These are phyloP conservation scores for Corniculantispora saksenae DNA, from an alignment of 2,329 filamentous ascomycete genomes.

Conservation along the genomic window DNA sequence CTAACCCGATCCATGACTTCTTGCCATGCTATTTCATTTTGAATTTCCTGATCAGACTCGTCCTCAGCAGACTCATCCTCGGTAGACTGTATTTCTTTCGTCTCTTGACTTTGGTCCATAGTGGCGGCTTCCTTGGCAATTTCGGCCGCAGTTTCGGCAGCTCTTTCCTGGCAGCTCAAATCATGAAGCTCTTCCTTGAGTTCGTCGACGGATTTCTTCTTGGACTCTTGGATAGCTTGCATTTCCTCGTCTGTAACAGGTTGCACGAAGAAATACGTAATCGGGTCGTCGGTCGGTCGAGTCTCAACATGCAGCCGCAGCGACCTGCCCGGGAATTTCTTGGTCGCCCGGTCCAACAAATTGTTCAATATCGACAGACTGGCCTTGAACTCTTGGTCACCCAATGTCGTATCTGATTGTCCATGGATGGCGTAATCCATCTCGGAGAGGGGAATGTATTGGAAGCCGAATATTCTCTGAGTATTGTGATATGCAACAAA, in stretches of 20 bases:
- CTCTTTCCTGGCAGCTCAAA: slow-evolving; percentile 38
- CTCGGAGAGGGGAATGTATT: slow-evolving; percentile 83
- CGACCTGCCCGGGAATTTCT: slow-evolving; percentile 73
- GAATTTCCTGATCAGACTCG: slow-evolving; percentile 23
- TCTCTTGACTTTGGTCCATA: slow-evolving; percentile 19
- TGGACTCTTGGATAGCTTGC: slow-evolving; percentile 68
- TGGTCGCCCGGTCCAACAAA: slow-evolving; percentile 72
- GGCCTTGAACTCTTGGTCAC: slow-evolving; percentile 81
- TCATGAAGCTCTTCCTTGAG: slow-evolving; percentile 67
- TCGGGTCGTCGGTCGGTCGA: slow-evolving; percentile 56
- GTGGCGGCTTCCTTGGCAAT: slow-evolving; percentile 19
- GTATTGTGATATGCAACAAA: slow-evolving; percentile 97
- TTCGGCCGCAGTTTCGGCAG: slow-evolving; percentile 22
- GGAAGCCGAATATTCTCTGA: slow-evolving; percentile 93
- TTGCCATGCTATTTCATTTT: slow-evolving; percentile 49
- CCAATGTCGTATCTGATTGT: slow-evolving; percentile 63
- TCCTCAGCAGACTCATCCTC: slow-evolving; percentile 25
- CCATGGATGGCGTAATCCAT: slow-evolving; percentile 93
- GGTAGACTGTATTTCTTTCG: slow-evolving; percentile 20
- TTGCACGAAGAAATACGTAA: slow-evolving; percentile 89
- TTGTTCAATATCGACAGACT: slow-evolving; percentile 80
- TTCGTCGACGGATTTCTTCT: slow-evolving; percentile 63
- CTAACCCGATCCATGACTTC: slow-evolving; percentile 57
- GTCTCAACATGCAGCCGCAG: slow-evolving; percentile 83
- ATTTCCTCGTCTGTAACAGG: slow-evolving; percentile 76